phyloP scores from a whole-genome alignment of 371 early-diverging fungal species.

The Quaeritorhiza haematococci region DNA sequence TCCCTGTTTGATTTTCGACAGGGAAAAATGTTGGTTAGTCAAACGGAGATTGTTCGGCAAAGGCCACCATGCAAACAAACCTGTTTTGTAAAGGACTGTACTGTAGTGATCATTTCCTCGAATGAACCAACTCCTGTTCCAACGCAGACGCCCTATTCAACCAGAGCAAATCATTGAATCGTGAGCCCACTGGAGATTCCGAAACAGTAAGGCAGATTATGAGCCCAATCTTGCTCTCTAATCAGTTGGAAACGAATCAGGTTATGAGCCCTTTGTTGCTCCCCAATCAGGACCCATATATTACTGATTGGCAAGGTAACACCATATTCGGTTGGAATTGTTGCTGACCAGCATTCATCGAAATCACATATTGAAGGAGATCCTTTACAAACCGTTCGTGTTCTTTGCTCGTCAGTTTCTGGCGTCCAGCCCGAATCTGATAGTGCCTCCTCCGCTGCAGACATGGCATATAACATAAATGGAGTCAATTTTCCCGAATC shows the following conservation, averaged over 20 bases:
- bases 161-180: no score
- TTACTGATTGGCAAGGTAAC: no score
- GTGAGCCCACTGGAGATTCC: no score
- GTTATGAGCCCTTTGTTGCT: no score
- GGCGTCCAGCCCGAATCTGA: slow-evolving; percentile 70
- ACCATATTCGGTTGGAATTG: no score
- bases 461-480: slow-evolving; percentile 84
- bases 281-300: no score
- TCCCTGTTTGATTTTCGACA: slow-evolving; percentile 62
- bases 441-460: slow-evolving; percentile 82
- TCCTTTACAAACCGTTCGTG: slow-evolving; percentile 41
- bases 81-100: slow-evolving; percentile 50
- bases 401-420: slow-evolving; percentile 40
- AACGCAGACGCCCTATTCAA: slow-evolving; percentile 76
- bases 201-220: no score
- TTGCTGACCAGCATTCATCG: no score
- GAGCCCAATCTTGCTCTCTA: no score
- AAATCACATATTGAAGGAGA: slow-evolving; percentile 12
- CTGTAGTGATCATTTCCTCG: slow-evolving; percentile 70
- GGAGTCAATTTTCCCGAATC: slow-evolving; percentile 72
- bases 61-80: slow-evolving; percentile 26
- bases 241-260: no score
- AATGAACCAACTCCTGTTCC: slow-evolving; percentile 90
- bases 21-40: neutral
- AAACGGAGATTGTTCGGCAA: neutral